A percentile compares a stretch with the other conserved stretches of the same genome.
Conservation (phyloP, 768 basidiomycete species). For the Auricularia heimuer region DNA sequence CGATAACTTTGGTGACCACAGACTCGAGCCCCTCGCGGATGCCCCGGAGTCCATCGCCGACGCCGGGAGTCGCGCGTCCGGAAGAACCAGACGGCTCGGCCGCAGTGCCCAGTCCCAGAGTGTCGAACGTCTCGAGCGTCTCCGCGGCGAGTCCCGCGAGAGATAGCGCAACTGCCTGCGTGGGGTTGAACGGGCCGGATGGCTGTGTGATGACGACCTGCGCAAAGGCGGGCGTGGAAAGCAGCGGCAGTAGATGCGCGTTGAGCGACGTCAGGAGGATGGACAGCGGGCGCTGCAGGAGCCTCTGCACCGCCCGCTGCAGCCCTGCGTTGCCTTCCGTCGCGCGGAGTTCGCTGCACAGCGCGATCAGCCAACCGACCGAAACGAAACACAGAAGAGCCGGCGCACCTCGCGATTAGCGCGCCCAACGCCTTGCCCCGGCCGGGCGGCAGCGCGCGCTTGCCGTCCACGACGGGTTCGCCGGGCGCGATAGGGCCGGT, state of each 20-base stretch:
- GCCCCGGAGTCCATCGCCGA: constrained; percentile 51
- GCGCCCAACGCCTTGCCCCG: constrained; percentile 58
- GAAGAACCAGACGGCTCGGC: not conserved
- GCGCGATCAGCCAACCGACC: too few species aligned
- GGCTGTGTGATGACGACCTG: constrained; percentile 32
- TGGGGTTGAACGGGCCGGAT: constrained; percentile 45
- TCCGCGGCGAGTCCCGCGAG: constrained; percentile 65
- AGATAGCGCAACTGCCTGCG: constrained; percentile 62
- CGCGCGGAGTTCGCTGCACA: constrained; percentile 55
- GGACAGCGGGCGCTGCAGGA: constrained; percentile 66
- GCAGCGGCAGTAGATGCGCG: constrained; percentile 50
- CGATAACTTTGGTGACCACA: constrained; percentile 53
- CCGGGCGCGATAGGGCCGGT: constrained; percentile 34
- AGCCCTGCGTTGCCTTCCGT: constrained; percentile 55
- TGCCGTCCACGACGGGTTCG: constrained; percentile 50
- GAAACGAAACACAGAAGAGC: constrained; percentile 1
- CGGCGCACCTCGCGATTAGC: constrained; percentile 60
- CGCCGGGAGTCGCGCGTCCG: constrained; percentile 10
- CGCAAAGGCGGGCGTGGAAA: constrained; percentile 52
- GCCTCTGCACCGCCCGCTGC: constrained; percentile 58
- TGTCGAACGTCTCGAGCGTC: constrained; percentile 60
- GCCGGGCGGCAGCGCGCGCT: constrained; percentile 62
- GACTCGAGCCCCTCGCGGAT: constrained; percentile 66
- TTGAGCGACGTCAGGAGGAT: constrained; percentile 65
- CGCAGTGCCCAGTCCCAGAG: constrained; percentile 41